Percentiles rank a stretch among this genome's conserved stretches.
These are phyloP conservation scores for Agroathelia rolfsii DNA, from an alignment of 1,284 basidiomycete genomes.

Conservation along the genomic window DNA sequence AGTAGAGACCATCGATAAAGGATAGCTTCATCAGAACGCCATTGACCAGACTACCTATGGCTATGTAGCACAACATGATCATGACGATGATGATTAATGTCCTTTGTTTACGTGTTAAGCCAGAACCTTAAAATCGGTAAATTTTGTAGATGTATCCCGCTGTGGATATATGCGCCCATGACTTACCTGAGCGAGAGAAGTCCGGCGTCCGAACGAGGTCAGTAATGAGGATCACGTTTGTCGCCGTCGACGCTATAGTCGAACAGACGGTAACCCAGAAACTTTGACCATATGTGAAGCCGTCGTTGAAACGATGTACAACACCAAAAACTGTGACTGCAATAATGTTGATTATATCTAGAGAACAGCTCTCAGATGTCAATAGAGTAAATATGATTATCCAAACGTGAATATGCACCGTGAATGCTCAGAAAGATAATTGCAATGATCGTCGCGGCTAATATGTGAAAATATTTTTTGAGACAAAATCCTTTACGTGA, in stretches of 20 bases:
- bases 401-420: slow-evolving; percentile 30
- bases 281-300: slow-evolving; percentile 62
- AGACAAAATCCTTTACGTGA: no score
- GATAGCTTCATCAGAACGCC: slow-evolving; percentile 46
- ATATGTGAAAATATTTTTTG: no score
- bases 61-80: slow-evolving; percentile 62
- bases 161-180: no score
- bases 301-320: slow-evolving; percentile 54
- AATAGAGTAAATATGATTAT: no score
- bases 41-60: slow-evolving; percentile 54
- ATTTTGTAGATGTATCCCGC: no score
- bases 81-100: slow-evolving; percentile 73
- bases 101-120: slow-evolving; percentile 73
- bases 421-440: slow-evolving; percentile 57
- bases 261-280: slow-evolving; percentile 80
- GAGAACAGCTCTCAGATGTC: slow-evolving; percentile 5
- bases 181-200: slow-evolving; percentile 57
- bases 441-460: slow-evolving; percentile 55
- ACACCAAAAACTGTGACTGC: slow-evolving; percentile 58
- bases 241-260: slow-evolving; percentile 56
- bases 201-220: slow-evolving; percentile 55
- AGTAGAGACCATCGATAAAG: slow-evolving; percentile 65
- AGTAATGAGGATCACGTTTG: slow-evolving; percentile 59
- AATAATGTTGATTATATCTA: slow-evolving; percentile 64
- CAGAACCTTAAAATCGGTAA: slow-evolving; percentile 41